Conservation (phyloP, 495 filamentous ascomycete genomes). For the Pseudomonodictys pantanalensis region DNA sequence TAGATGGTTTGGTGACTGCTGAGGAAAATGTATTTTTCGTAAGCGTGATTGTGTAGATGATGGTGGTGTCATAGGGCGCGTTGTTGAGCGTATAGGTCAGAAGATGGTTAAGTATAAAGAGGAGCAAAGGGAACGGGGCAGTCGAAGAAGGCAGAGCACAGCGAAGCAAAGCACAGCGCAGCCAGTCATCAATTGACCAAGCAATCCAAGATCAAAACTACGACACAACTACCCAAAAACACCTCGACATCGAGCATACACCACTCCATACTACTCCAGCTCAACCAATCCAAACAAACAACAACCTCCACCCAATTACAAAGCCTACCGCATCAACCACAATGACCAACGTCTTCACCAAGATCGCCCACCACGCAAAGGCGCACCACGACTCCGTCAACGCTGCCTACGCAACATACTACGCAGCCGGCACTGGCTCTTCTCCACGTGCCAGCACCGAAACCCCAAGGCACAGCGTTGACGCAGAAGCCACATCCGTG, state of each 20-base stretch:
- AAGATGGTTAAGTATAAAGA: background rate
- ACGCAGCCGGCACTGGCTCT: background rate
- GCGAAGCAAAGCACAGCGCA: background rate
- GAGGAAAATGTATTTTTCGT: background rate
- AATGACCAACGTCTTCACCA: background rate
- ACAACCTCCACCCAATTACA: no score
- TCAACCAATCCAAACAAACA: background rate
- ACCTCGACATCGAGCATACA: background rate
- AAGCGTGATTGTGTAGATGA: background rate
- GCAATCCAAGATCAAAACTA: background rate
- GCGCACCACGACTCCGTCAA: constrained; percentile 4
- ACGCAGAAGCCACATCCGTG: background rate
- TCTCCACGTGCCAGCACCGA: constrained; percentile 2
- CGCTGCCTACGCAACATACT: constrained; percentile 10
- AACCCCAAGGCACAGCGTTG: background rate
- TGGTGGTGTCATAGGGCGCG: constrained; percentile 3
- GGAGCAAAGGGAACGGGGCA: background rate
- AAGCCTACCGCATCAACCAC: background rate
- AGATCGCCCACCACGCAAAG: constrained; percentile 1
- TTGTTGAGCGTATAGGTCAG: no score
- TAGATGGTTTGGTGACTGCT: no score
- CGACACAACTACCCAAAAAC: background rate
- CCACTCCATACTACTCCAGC: no score
- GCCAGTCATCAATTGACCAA: background rate
- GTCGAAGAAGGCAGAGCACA: background rate